These are phyloP conservation scores for Hygrocybe punicea DNA, from an alignment of 768 basidiomycete genomes.

Conservation along the genomic window DNA sequence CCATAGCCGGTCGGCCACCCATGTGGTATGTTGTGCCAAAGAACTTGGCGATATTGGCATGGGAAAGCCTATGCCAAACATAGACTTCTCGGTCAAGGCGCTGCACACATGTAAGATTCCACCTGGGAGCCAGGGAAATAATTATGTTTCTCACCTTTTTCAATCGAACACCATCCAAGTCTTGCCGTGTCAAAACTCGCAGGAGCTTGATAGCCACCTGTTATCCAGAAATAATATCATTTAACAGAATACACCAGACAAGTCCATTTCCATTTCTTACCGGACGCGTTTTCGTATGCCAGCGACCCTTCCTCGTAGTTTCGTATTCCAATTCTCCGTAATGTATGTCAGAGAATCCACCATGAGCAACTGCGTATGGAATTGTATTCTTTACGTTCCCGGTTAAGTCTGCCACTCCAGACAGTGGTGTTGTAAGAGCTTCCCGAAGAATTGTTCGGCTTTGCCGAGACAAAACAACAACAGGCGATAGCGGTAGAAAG, in stretches of 20 bases:
- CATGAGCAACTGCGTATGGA: conserved; percentile 17
- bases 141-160: conserved; percentile 15
- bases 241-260: not conserved
- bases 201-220: conserved; percentile 28
- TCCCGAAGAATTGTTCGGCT: not conserved
- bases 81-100: conserved; percentile 41
- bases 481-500: not conserved
- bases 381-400: conserved; percentile 7
- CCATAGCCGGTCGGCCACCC: conserved; percentile 34
- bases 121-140: not conserved
- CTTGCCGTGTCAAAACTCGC: conserved; percentile 19
- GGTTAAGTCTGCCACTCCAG: conserved; percentile 18
- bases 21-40: conserved; percentile 39
- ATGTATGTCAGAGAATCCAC: conserved; percentile 30
- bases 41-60: conserved; percentile 42
- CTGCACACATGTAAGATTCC: conserved; percentile 18
- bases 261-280: not conserved
- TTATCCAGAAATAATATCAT: not conserved
- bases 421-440: not conserved
- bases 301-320: not conserved
- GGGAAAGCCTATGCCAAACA: conserved; percentile 40
- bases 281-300: not conserved
- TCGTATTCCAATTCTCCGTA: conserved; percentile 15
- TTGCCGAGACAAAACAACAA: not conserved
- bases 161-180: conserved; percentile 15